These are phyloP conservation scores for Aphanomyces astaci DNA, from an alignment of 352 stramenopile species.

Conservation along the genomic window DNA sequence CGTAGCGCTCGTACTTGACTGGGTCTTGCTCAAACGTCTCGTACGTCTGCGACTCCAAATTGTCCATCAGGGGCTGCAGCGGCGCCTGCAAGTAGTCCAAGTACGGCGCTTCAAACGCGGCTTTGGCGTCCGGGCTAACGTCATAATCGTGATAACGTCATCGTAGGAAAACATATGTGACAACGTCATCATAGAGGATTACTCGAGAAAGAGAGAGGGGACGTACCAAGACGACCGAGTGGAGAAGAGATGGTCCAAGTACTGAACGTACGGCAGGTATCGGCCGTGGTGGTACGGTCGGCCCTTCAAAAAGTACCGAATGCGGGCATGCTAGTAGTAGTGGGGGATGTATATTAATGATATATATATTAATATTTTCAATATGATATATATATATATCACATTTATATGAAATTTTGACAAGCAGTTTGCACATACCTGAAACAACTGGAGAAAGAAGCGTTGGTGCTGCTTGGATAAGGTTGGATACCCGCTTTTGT, in stretches of 20 bases:
- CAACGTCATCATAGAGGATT: too few species aligned
- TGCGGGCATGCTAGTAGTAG: conserved; percentile 34
- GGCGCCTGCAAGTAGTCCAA: conserved; percentile 95
- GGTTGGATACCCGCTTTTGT: conserved; percentile 92
- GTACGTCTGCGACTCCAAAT: conserved; percentile 96
- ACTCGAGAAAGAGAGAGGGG: conserved; percentile 8
- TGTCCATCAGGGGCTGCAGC: conserved; percentile 97
- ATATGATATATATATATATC: too few species aligned
- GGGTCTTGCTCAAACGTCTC: conserved; percentile 98
- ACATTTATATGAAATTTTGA: too few species aligned
- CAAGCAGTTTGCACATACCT: conserved; percentile 23
- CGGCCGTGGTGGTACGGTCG: conserved; percentile 58
- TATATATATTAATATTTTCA: too few species aligned
- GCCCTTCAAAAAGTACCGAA: conserved; percentile 83
- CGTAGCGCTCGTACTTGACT: conserved; percentile 98
- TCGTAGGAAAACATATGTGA: too few species aligned
- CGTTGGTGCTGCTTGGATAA: conserved; percentile 90
- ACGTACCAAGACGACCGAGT: conserved; percentile 35
- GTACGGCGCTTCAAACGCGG: conserved; percentile 89
- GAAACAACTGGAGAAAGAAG: conserved; percentile 60
- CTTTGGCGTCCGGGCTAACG: conserved; percentile 64
- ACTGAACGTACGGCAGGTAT: conserved; percentile 88
- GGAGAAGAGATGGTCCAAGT: conserved; percentile 89
- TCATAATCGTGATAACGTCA: too few species aligned
- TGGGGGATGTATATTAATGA: neutral